phyloP scores from a whole-genome alignment of 441 rosid species.

The Dalechampia spathulata region DNA sequence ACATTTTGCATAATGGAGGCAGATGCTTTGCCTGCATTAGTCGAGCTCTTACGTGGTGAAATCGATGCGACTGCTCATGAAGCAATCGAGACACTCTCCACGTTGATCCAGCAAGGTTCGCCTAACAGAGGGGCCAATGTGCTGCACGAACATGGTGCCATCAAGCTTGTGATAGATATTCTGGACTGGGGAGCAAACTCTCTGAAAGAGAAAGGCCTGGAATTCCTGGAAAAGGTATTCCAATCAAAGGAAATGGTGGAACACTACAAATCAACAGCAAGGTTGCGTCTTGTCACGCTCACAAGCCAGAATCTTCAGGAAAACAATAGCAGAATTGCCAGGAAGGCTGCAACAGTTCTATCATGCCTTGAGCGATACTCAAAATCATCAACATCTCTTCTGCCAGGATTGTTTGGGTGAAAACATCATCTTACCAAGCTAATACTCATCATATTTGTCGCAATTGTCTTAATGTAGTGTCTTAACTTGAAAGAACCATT shows the following conservation, averaged over 20 bases:
- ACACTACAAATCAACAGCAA: conserved; percentile 33
- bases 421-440: not conserved
- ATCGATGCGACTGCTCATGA: conserved; percentile 41
- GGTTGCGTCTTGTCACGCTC: conserved; percentile 32
- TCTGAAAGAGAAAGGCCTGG: conserved; percentile 44
- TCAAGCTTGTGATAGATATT: conserved; percentile 34
- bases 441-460: no score
- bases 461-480: no score
- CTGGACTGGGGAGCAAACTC: conserved; percentile 48
- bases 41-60: conserved; percentile 30
- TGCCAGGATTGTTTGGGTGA: conserved; percentile 37
- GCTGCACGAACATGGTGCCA: conserved; percentile 44
- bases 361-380: conserved; percentile 47
- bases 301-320: conserved; percentile 31
- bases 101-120: conserved; percentile 33
- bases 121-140: conserved; percentile 33
- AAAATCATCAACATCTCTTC: conserved; percentile 43
- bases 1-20: conserved; percentile 52
- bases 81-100: conserved; percentile 52
- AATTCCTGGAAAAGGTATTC: conserved; percentile 47
- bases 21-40: conserved; percentile 38
- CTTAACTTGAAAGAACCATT: not conserved
- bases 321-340: conserved; percentile 28
- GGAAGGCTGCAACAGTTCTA: conserved; percentile 39
- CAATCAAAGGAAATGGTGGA: conserved; percentile 46